These are phyloP conservation scores for Gleditsia sinensis DNA, from an alignment of 306 rosid species.

Conservation along the genomic window DNA sequence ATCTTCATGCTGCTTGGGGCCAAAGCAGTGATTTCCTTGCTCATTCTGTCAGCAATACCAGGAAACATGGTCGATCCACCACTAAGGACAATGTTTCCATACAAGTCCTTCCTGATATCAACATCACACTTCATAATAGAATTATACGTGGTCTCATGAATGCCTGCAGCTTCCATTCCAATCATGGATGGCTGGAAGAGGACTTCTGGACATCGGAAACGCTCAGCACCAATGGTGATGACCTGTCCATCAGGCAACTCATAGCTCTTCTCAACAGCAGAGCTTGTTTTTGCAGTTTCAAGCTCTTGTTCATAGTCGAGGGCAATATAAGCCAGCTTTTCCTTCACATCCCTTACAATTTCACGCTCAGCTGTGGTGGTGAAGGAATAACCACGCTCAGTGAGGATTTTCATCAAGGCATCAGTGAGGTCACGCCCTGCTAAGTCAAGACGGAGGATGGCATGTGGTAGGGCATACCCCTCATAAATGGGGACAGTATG, in stretches of 20 bases:
- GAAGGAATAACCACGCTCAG: constrained; percentile 89
- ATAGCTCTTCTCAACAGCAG: constrained; percentile 81
- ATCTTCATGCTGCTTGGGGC: constrained; percentile 95
- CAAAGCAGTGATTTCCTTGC: constrained; percentile 85
- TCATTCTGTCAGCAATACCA: constrained; percentile 90
- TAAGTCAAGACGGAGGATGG: constrained; percentile 86
- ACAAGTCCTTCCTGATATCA: constrained; percentile 84
- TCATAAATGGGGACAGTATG: constrained; percentile 86
- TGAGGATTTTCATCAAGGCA: constrained; percentile 84
- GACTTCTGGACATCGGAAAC: constrained; percentile 87
- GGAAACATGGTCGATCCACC: constrained; percentile 94
- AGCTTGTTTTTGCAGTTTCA: constrained; percentile 73
- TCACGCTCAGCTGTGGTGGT: constrained; percentile 91
- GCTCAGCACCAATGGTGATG: constrained; percentile 85
- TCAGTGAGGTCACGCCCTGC: constrained; percentile 93
- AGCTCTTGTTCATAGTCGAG: constrained; percentile 90
- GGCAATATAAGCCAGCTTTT: constrained; percentile 83
- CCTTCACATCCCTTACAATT: constrained; percentile 91
- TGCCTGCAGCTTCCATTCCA: constrained; percentile 87
- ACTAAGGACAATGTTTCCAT: constrained; percentile 86
- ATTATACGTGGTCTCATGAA: constrained; percentile 85
- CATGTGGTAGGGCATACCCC: constrained; percentile 88
- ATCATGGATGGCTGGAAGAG: constrained; percentile 95
- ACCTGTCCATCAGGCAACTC: constrained; percentile 90
- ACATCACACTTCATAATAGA: constrained; percentile 92